Evolutionary conservation across 2,329 filamentous ascomycete species (phyloP).

Genomic region (Aspergillus viridinutans): DNA sequence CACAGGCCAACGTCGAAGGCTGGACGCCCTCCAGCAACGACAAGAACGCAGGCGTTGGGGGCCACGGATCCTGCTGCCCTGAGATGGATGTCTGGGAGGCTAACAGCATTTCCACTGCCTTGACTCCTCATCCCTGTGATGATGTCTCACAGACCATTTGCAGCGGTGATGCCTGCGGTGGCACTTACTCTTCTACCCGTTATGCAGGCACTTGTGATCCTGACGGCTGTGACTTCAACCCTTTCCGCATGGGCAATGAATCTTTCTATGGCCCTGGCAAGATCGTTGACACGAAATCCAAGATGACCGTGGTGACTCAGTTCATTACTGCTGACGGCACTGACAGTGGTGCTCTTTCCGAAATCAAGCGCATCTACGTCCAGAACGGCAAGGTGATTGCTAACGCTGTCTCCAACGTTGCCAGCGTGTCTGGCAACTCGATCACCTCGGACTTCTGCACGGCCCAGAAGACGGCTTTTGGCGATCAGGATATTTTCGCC

Average conservation of each 20-base stretch:
- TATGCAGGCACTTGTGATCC: conserved; percentile 62
- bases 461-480: conserved; percentile 52
- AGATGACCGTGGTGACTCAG: conserved; percentile 65
- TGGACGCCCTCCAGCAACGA: conserved; percentile 52
- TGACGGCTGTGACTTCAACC: conserved; percentile 69
- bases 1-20: conserved; percentile 50
- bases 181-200: conserved; percentile 48
- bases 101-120: conserved; percentile 60
- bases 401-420: conserved; percentile 48
- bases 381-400: conserved; percentile 58
- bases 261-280: conserved; percentile 59
- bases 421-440: conserved; percentile 47
- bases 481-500: conserved; percentile 51
- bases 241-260: conserved; percentile 61
- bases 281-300: conserved; percentile 55
- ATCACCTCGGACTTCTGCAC: conserved; percentile 57
- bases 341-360: conserved; percentile 49
- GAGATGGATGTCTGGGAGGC: conserved; percentile 70
- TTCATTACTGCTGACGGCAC: conserved; percentile 53
- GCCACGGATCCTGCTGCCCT: conserved; percentile 58
- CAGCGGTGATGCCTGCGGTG: conserved; percentile 49
- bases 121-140: conserved; percentile 62
- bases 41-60: conserved; percentile 49
- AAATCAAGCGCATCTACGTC: conserved; percentile 62
- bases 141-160: conserved; percentile 49